Evolutionary conservation across 2,329 filamentous ascomycete species (phyloP).

Genomic region (Arthrobotrys sphaeroides): DNA sequence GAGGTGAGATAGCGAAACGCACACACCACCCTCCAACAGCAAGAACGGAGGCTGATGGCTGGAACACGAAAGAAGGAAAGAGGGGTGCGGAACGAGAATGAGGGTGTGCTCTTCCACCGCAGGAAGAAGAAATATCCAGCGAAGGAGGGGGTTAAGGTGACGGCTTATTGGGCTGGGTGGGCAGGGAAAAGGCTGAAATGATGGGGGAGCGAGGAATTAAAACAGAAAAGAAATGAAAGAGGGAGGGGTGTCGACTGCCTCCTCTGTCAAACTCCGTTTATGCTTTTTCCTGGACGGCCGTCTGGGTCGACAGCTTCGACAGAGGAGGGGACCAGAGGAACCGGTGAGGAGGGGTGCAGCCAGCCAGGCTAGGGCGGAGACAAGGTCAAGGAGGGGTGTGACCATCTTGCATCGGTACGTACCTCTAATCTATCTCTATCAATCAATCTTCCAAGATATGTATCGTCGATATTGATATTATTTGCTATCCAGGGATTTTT

Average conservation of each 20-base stretch:
- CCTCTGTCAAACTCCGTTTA: slow-evolving; percentile 38
- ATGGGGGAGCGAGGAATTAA: slow-evolving; percentile 51
- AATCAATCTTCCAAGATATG: slow-evolving; percentile 3
- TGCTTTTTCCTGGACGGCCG: slow-evolving; percentile 53
- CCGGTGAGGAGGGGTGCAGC: slow-evolving; percentile 50
- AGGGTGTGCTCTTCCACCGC: slow-evolving; percentile 35
- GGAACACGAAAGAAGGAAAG: slow-evolving; percentile 50
- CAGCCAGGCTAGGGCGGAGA: slow-evolving; percentile 41
- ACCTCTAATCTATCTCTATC: slow-evolving; percentile 34
- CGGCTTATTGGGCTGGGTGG: slow-evolving; percentile 55
- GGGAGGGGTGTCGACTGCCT: slow-evolving; percentile 26
- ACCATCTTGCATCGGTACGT: slow-evolving; percentile 51
- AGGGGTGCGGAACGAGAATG: slow-evolving; percentile 37
- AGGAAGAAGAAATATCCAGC: slow-evolving; percentile 55
- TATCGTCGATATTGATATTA: slow-evolving; percentile 4
- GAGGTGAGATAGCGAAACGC: slow-evolving; percentile 40
- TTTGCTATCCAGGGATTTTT: slow-evolving; percentile 11
- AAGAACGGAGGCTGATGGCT: slow-evolving; percentile 38
- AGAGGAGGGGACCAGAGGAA: slow-evolving; percentile 45
- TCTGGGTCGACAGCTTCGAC: slow-evolving; percentile 53
- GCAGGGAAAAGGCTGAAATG: slow-evolving; percentile 56
- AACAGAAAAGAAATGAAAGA: slow-evolving; percentile 54
- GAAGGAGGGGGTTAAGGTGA: slow-evolving; percentile 46
- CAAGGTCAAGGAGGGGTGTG: slow-evolving; percentile 43
- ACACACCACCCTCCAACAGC: slow-evolving; percentile 41